A percentile compares a stretch with the other conserved stretches of the same genome.
These are phyloP conservation scores for Mucor ambiguus DNA, from an alignment of 371 early-diverging fungal species.

Conservation along the genomic window DNA sequence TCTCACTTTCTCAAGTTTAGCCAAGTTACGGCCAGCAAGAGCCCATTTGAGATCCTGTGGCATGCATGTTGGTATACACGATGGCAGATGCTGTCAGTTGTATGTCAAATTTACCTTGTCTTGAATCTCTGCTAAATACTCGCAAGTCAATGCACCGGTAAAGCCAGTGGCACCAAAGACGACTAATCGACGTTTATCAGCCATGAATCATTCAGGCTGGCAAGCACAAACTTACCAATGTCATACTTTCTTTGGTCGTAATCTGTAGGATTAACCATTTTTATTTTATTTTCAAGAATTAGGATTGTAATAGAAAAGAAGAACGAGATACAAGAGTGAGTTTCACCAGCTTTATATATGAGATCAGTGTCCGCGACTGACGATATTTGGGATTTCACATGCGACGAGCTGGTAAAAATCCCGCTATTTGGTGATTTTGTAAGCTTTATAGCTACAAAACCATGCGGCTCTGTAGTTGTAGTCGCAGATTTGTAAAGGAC, in stretches of 20 bases:
- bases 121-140: constrained; percentile 41
- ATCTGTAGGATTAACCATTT: too few species aligned
- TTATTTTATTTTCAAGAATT: background rate
- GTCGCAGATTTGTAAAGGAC: background rate
- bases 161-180: constrained; percentile 91
- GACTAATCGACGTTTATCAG: constrained; percentile 19
- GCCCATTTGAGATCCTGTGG: constrained; percentile 43
- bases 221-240: constrained; percentile 8
- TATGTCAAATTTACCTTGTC: constrained; percentile 26
- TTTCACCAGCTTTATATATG: background rate
- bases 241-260: constrained; percentile 18
- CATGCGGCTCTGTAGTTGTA: background rate
- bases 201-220: background rate
- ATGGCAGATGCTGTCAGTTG: background rate
- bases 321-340: background rate
- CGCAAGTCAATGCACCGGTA: constrained; percentile 77
- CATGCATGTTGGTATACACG: background rate
- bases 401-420: background rate
- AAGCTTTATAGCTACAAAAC: background rate
- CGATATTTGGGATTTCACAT: background rate
- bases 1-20: constrained; percentile 24
- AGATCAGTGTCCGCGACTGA: background rate
- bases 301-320: background rate
- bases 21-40: constrained; percentile 29
- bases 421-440: background rate